phyloP scores from a whole-genome alignment of 2,329 filamentous ascomycete species.

The Microdochium nivale region DNA sequence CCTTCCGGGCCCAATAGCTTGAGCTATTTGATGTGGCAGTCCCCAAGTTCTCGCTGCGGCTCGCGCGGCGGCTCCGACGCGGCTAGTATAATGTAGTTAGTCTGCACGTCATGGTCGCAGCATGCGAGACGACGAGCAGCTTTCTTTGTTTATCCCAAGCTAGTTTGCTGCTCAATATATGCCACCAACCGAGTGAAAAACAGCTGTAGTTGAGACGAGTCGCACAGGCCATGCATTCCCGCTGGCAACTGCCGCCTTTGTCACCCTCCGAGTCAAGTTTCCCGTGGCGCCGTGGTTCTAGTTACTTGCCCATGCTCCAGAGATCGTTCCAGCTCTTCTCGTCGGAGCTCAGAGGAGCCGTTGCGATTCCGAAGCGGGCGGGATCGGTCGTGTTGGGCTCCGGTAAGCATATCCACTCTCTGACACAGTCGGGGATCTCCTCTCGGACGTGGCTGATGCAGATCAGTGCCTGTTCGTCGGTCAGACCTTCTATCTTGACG shows the following conservation, averaged over 20 bases:
- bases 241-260: not conserved
- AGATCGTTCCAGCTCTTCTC: slow-evolving; percentile 55
- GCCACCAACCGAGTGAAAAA: too few species aligned
- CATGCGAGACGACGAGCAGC: too few species aligned
- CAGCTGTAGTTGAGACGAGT: too few species aligned
- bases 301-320: slow-evolving; percentile 37
- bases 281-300: not conserved
- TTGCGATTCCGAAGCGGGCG: slow-evolving; percentile 56
- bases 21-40: too few species aligned
- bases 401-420: slow-evolving; percentile 81
- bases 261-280: not conserved
- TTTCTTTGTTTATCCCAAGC: too few species aligned
- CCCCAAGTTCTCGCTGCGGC: too few species aligned
- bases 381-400: slow-evolving; percentile 55
- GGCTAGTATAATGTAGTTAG: too few species aligned
- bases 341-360: slow-evolving; percentile 50
- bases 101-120: too few species aligned
- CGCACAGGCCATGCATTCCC: too few species aligned
- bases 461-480: slow-evolving; percentile 69
- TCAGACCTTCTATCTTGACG: slow-evolving; percentile 53
- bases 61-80: too few species aligned
- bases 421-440: slow-evolving; percentile 76
- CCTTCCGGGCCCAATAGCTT: too few species aligned
- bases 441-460: slow-evolving; percentile 87
- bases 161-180: too few species aligned